These are phyloP conservation scores for Heritiera littoralis DNA, from an alignment of 345 rosid genomes.

Conservation along the genomic window DNA sequence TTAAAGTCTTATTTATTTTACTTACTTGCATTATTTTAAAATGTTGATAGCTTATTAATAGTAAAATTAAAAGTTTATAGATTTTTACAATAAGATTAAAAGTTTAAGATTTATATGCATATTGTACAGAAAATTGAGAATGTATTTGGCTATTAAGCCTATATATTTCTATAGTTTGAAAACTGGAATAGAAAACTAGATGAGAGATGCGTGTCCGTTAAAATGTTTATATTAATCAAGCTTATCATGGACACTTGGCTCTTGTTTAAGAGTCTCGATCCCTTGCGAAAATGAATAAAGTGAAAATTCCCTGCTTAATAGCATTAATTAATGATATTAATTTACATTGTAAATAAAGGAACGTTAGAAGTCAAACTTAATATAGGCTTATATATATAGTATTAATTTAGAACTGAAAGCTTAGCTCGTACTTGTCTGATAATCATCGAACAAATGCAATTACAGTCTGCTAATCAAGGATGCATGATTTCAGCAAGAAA, in stretches of 20 bases:
- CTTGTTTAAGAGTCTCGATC: background rate
- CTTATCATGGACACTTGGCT: slow-evolving; percentile 5
- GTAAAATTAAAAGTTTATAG: too few relatives aligned
- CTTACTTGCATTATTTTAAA: too few relatives aligned
- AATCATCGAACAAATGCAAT: background rate
- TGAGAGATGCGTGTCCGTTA: slow-evolving; percentile 6
- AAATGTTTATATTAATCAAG: background rate
- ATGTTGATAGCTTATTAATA: too few relatives aligned
- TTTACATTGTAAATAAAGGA: background rate
- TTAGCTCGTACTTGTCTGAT: slow-evolving; percentile 17
- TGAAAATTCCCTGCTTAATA: background rate
- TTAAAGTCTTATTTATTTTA: too few relatives aligned
- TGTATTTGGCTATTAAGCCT: too few relatives aligned
- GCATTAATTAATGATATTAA: background rate
- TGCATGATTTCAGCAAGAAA: background rate
- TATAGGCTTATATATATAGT: background rate
- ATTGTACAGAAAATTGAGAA: too few relatives aligned
- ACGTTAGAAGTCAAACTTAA: background rate
- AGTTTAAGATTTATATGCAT: too few relatives aligned
- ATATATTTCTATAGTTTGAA: too few relatives aligned
- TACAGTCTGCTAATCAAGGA: background rate
- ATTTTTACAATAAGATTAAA: too few relatives aligned
- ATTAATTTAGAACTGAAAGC: background rate
- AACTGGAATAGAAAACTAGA: background rate
- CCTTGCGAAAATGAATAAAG: background rate